Evolutionary conservation across 2,329 filamentous ascomycete species (phyloP).

Genomic region (Xylaria sp.): DNA sequence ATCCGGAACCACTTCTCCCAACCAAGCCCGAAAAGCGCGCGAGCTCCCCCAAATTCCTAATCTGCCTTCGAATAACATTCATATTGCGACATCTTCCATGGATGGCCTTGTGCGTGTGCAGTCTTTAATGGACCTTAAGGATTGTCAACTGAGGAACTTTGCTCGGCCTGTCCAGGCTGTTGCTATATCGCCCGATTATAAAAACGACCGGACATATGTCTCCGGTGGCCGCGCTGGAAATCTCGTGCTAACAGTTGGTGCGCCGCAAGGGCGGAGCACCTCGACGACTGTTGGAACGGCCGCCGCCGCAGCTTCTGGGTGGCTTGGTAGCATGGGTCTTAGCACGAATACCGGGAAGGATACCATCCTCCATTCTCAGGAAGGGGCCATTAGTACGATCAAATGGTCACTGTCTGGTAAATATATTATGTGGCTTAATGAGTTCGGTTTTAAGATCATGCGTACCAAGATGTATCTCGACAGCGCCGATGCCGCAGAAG

Average conservation of each 20-base stretch:
- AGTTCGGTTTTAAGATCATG: slow-evolving; percentile 98
- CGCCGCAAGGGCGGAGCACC: slow-evolving; percentile 72
- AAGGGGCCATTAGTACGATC: slow-evolving; percentile 84
- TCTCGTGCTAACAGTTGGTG: slow-evolving; percentile 79
- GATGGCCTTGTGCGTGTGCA: slow-evolving; percentile 94
- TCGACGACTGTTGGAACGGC: slow-evolving; percentile 83
- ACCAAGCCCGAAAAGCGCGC: slow-evolving; percentile 21
- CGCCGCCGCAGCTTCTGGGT: slow-evolving; percentile 77
- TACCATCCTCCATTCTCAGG: slow-evolving; percentile 80
- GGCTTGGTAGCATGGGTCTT: slow-evolving; percentile 84
- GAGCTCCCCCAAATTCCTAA: slow-evolving; percentile 58
- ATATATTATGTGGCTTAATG: slow-evolving; percentile 93
- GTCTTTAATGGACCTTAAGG: slow-evolving; percentile 78
- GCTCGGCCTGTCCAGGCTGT: slow-evolving; percentile 87
- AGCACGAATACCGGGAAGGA: slow-evolving; percentile 76
- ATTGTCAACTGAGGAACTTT: slow-evolving; percentile 90
- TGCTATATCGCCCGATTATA: slow-evolving; percentile 91
- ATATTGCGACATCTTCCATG: slow-evolving; percentile 88
- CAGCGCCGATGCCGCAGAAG: slow-evolving; percentile 67
- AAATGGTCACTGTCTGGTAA: slow-evolving; percentile 92
- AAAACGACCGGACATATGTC: slow-evolving; percentile 78
- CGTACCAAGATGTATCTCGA: slow-evolving; percentile 79
- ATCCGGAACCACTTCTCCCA: slow-evolving; percentile 42
- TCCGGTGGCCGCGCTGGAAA: slow-evolving; percentile 87
- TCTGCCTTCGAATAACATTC: slow-evolving; percentile 82